These are phyloP conservation scores for Aspergillus sergii DNA, from an alignment of 2,329 filamentous ascomycete genomes.

Conservation along the genomic window DNA sequence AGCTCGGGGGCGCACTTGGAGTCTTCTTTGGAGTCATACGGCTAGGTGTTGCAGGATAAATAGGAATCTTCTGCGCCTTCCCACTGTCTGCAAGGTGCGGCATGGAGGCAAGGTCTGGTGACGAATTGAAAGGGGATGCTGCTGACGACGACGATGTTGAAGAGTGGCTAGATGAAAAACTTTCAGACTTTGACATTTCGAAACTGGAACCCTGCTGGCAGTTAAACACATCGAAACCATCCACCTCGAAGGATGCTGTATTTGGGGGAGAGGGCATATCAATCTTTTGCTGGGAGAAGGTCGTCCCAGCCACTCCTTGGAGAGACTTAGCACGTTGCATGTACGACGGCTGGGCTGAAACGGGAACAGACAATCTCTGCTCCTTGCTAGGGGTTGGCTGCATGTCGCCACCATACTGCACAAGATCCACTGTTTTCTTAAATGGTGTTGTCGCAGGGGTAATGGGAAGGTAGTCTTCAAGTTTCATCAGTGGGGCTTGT, in stretches of 20 bases:
- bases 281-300: conserved; percentile 40
- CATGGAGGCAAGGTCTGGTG: conserved; percentile 55
- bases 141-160: conserved; percentile 41
- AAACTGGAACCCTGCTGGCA: conserved; percentile 50
- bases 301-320: conserved; percentile 46
- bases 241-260: conserved; percentile 50
- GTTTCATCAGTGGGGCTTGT: conserved; percentile 22
- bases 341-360: conserved; percentile 37
- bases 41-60: conserved; percentile 30
- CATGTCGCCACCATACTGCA: conserved; percentile 41
- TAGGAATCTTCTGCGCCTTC: conserved; percentile 33
- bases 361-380: conserved; percentile 34
- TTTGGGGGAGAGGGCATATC: conserved; percentile 61
- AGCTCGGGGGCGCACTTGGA: conserved; percentile 20
- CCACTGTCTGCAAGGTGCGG: conserved; percentile 29
- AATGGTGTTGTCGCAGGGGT: conserved; percentile 68
- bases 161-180: conserved; percentile 45
- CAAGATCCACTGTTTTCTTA: conserved; percentile 41
- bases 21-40: conserved; percentile 25
- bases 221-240: conserved; percentile 56
- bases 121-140: conserved; percentile 55
- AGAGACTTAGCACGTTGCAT: conserved; percentile 51
- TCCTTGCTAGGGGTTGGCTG: conserved; percentile 45
- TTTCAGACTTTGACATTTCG: conserved; percentile 29
- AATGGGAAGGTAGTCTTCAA: conserved; percentile 63